Evolutionary conservation across 1,284 basidiomycete species (phyloP), one percentile per base, ranked within the genome.

Genomic region (Apiotrichum gracile): DNA sequence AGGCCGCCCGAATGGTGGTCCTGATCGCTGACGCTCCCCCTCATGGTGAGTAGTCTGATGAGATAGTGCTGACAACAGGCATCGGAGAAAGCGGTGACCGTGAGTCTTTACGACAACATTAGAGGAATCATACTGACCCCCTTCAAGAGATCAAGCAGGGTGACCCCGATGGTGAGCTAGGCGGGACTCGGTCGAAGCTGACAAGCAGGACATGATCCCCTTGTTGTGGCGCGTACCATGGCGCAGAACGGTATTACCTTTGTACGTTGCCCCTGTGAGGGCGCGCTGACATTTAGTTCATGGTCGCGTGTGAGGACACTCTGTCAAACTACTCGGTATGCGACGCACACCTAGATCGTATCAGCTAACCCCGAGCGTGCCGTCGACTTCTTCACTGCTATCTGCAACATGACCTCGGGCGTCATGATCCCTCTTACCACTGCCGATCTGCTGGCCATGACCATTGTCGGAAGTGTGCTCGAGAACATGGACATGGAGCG

Each of bases 401-500:
- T 97, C 63, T 90, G 88, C 38, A 83, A 83, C 65, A 91, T 96
- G 70, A 93, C 92, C 4, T 94, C 91, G 13, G 92, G 91, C 9
- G 81, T 93, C 51, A 93, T 97, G 86, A 82, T 99, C 7, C 96
- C 94, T 1, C 80, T 98, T 40, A 97, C 93, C 5, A 97, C 92
- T 16, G 96, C 94, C 27, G 88, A 92, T 70, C 82, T 97, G 25
- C 83, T 99, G 40, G 85, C 93, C n/a, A 91, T 96, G 70, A 96
- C 94, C 33, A 98, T 99, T 60, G 90, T 76, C 50, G 94, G 91
- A 22, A 91, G 90, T 64, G 94, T 97, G 27, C 81, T 97, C 24
- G 94, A 99, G 77, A 97, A 97, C 66, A 85, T 98, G 65, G 94
- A 98, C 73, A 93, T 99, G 87, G 96, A 99, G 67, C 84, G 93